Evolutionary conservation across 305 asterid species (phyloP).

Genomic region (Fraxinus ornus): DNA sequence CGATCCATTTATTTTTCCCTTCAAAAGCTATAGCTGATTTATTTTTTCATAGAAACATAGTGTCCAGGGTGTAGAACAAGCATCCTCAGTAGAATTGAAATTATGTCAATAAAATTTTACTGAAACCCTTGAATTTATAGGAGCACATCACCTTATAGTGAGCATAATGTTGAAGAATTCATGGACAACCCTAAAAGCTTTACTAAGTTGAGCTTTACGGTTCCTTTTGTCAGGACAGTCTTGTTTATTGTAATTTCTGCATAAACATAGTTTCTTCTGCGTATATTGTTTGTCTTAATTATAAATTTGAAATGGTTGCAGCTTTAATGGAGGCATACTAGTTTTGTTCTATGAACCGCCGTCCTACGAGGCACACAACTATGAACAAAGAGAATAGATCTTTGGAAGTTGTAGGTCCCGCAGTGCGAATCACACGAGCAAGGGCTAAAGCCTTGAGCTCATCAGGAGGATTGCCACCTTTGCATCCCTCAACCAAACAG

Average conservation of each 20-base stretch:
- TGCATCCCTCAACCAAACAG: conserved; percentile 53
- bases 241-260: conserved; percentile 15
- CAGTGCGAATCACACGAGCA: conserved; percentile 69
- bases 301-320: conserved; percentile 28
- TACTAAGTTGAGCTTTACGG: conserved; percentile 1
- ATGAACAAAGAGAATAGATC: conserved; percentile 60
- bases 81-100: not conserved
- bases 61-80: not conserved
- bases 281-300: conserved; percentile 16
- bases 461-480: conserved; percentile 67
- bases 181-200: not conserved
- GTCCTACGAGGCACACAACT: conserved; percentile 42
- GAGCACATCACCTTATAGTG: not conserved
- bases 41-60: not conserved
- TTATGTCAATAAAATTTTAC: not conserved
- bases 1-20: not conserved
- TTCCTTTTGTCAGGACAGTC: conserved; percentile 4
- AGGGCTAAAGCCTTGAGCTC: conserved; percentile 62
- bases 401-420: conserved; percentile 39
- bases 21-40: not conserved
- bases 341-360: conserved; percentile 27
- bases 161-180: not conserved
- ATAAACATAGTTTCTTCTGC: not conserved
- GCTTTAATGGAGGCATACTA: conserved; percentile 39
- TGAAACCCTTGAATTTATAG: not conserved